A percentile compares a stretch with the other conserved stretches of the same genome.
Conservation (phyloP, 179 eudicot species). For the Heliamphora pulchella region DNA sequence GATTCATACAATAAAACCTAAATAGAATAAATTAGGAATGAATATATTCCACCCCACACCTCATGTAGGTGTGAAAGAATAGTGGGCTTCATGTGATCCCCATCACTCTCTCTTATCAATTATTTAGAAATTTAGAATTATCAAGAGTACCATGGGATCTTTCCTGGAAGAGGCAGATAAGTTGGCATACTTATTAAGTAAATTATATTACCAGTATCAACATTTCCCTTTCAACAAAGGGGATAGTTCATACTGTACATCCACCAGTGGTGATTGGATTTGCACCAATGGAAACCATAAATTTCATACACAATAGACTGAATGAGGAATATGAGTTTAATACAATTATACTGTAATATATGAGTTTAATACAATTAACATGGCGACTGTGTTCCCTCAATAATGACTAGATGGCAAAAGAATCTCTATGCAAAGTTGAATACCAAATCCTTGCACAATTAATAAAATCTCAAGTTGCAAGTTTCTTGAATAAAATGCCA, state of each 20-base stretch:
- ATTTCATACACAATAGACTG: no score
- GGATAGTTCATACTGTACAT: neutral
- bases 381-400: neutral
- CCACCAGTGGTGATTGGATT: neutral
- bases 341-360: neutral
- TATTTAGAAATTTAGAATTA: neutral
- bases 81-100: no score
- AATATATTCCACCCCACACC: no score
- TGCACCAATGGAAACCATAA: no score
- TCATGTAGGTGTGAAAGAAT: no score
- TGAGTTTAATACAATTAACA: constrained; percentile 5
- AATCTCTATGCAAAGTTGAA: neutral
- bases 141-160: neutral
- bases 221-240: neutral
- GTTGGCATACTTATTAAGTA: neutral
- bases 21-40: no score
- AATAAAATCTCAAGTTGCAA: neutral
- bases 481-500: neutral
- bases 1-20: no score
- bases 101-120: neutral
- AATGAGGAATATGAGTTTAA: no score
- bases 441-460: neutral
- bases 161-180: neutral
- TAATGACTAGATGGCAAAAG: neutral
- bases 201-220: neutral